Evolutionary conservation across 371 early-diverging fungal genomes (phyloP).

Genomic region (Apophysomyces trapeziformis): DNA sequence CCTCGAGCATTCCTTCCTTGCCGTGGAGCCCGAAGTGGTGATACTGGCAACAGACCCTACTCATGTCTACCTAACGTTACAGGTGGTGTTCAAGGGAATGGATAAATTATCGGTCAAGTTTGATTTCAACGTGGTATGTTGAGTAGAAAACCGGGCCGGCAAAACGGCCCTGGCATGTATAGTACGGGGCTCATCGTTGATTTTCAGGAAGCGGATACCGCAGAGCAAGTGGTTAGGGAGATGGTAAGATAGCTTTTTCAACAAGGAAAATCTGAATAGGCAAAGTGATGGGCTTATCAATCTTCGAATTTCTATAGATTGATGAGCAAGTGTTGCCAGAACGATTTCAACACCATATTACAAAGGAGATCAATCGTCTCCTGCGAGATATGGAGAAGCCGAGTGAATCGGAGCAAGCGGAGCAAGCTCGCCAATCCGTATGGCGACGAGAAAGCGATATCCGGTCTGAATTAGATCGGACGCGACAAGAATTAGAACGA

Average conservation of each 20-base stretch:
- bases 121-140: conserved; percentile 65
- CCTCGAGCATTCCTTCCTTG: conserved; percentile 53
- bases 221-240: conserved; percentile 79
- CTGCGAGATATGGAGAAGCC: conserved; percentile 65
- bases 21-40: conserved; percentile 66
- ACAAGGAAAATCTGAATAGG: too few relatives aligned
- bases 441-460: conserved; percentile 57
- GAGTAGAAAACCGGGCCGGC: too few relatives aligned
- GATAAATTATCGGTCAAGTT: conserved; percentile 77
- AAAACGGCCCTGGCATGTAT: too few relatives aligned
- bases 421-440: conserved; percentile 43
- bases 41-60: conserved; percentile 55
- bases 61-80: conserved; percentile 65
- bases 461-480: conserved; percentile 42
- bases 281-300: neutral
- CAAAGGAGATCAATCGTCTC: conserved; percentile 75
- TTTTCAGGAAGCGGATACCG: conserved; percentile 69
- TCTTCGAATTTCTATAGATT: conserved; percentile 34
- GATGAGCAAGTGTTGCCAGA: conserved; percentile 71
- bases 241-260: conserved; percentile 46
- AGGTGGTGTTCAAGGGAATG: conserved; percentile 73
- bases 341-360: conserved; percentile 69
- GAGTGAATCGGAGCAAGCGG: conserved; percentile 37
- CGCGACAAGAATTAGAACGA: conserved; percentile 34
- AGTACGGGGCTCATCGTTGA: neutral